A percentile compares a stretch with the other conserved stretches of the same genome.
Conservation (phyloP, 805 yeast species). For the Spathaspora passalidarum region DNA sequence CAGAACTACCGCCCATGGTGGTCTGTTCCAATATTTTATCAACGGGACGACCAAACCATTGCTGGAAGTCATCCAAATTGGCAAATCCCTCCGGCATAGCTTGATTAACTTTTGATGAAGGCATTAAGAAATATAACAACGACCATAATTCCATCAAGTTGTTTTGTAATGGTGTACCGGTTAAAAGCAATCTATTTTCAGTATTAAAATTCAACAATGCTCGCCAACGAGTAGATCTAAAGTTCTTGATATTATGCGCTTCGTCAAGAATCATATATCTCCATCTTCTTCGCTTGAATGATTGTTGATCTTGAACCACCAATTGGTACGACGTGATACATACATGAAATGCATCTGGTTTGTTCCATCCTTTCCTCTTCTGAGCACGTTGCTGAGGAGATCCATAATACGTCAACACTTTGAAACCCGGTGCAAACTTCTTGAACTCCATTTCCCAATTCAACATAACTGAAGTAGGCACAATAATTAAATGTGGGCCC, state of each 20-base stretch:
- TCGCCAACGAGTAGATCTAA: slow-evolving; percentile 96
- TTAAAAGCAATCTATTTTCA: slow-evolving; percentile 77
- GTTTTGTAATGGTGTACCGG: slow-evolving; percentile 97
- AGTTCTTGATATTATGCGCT: slow-evolving; percentile 96
- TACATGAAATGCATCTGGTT: slow-evolving; percentile 91
- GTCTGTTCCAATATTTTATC: slow-evolving; percentile 81
- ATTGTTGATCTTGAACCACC: slow-evolving; percentile 95
- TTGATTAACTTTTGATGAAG: slow-evolving; percentile 68
- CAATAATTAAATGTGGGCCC: slow-evolving; percentile 98
- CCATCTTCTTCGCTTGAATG: slow-evolving; percentile 91
- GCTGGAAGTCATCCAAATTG: slow-evolving; percentile 90
- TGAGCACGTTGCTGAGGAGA: slow-evolving; percentile 95
- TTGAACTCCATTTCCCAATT: slow-evolving; percentile 99
- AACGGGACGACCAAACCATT: slow-evolving; percentile 98
- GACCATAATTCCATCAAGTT: slow-evolving; percentile 97
- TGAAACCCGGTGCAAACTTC: slow-evolving; percentile 96
- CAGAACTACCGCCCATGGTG: slow-evolving; percentile 46
- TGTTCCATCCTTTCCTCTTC: slow-evolving; percentile 97
- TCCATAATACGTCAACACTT: slow-evolving; percentile 93
- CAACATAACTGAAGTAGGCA: slow-evolving; percentile 94
- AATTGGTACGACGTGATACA: slow-evolving; percentile 96
- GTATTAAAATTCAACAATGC: slow-evolving; percentile 92
- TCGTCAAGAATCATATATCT: slow-evolving; percentile 95
- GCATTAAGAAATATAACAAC: slow-evolving; percentile 90
- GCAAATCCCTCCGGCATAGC: slow-evolving; percentile 96